These are phyloP conservation scores for Funneliformis caledonium DNA, from an alignment of 371 early-diverging fungal genomes.

Conservation along the genomic window DNA sequence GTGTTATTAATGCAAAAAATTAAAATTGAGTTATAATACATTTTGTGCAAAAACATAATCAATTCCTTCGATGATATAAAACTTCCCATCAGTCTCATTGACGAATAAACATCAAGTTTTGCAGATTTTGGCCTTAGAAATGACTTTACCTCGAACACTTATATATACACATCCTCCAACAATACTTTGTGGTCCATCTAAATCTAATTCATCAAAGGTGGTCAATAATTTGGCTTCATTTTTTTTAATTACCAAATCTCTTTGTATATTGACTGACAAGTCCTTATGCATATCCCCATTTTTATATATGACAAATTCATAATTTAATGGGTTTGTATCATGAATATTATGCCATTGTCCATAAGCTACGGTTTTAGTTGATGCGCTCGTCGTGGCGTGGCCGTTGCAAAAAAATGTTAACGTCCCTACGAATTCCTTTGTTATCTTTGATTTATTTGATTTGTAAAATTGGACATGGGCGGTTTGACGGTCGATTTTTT, in stretches of 20 bases:
- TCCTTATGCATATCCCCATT: background rate
- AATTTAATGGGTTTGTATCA: slow-evolving; percentile 17
- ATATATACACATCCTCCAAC: slow-evolving; percentile 8
- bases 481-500: background rate
- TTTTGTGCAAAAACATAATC: background rate
- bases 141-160: background rate
- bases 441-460: background rate
- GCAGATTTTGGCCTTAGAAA: slow-evolving; percentile 20
- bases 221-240: background rate
- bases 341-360: slow-evolving; percentile 1
- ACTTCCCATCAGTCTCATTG: background rate
- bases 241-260: background rate
- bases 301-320: slow-evolving; percentile 30
- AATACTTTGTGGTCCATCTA: background rate
- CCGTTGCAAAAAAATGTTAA: background rate
- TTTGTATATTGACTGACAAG: background rate
- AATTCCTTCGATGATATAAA: background rate
- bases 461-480: background rate
- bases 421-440: background rate
- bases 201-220: background rate
- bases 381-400: background rate
- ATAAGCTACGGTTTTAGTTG: slow-evolving; percentile 6
- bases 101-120: background rate
- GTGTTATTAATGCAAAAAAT: too few species aligned
- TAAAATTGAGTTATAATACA: too few species aligned